Evolutionary conservation across 345 rosid genomes (phyloP), one percentile per base, ranked within the genome.

Genomic region (Microthlaspi erraticum): DNA sequence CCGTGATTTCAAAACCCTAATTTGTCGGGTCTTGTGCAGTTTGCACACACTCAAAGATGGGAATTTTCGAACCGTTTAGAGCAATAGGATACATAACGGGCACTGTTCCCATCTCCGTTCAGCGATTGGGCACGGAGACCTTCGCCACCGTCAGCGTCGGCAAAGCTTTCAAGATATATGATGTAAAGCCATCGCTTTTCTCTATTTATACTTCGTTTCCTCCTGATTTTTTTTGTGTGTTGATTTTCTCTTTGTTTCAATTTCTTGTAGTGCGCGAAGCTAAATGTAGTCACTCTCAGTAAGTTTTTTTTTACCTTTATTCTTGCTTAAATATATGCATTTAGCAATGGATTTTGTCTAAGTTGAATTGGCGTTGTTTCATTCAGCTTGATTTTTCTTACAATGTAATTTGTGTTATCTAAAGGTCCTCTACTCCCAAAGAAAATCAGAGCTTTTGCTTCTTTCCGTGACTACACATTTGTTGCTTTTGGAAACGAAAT

Each of bases 101-200:
- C 68, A 83, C 75, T 3, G 92, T 89, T 44, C 97, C 98, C 1
- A 89, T 91, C 81, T 88, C 93, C 56, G 90, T 91, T 46, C 95
- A 94, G 71, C 87, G 96, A 1, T 67, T 91, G 31, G 96, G 99
- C 76, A 88, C 92, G 2, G 97, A 94, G 80, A 88, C 95, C 23
- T 94, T 94, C 78, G 86, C 87, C 60, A 89, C 99, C 10, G 98
- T 94, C 63, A 81, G 93, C 52, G 92, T 88, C 9, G 98, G 97
- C 72, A 94, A 91, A 86, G 91, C 98, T 54, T 94, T 94, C 43
- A 96, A 94, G 77, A 81, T 94, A 42, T 91, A 89, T 76, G 88
- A 94, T 60, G 93, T 81, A 73, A 56, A 8, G 0, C 12, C 34
- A 16, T 10, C 59, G 2, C 45, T 45, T 51, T 19, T 55, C n/a